phyloP scores from a whole-genome alignment of 768 basidiomycete genomes.

The Lyophyllum semitale region DNA sequence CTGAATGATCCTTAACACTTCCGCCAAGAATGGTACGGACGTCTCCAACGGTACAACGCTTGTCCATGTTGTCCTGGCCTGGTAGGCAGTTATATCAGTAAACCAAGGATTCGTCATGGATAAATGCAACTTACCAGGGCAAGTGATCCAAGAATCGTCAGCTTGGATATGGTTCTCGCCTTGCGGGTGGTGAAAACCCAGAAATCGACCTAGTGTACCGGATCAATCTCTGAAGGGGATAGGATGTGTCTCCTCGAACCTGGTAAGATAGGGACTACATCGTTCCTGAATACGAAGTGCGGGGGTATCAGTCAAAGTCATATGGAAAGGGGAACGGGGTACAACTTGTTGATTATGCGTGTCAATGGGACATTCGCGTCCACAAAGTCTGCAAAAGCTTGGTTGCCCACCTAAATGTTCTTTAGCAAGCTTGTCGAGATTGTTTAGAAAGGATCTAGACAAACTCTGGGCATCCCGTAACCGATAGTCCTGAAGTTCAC shows the following conservation, averaged over 20 bases:
- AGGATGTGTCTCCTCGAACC: constrained; percentile 12
- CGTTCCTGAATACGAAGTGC: neutral
- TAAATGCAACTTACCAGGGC: constrained; percentile 19
- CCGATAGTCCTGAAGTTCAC: constrained; percentile 38
- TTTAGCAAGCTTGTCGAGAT: neutral
- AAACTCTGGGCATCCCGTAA: constrained; percentile 46
- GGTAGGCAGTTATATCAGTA: neutral
- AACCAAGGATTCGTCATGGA: neutral
- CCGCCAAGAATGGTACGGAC: constrained; percentile 24
- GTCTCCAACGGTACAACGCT: constrained; percentile 22
- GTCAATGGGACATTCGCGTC: constrained; percentile 23
- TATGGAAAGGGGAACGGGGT: neutral
- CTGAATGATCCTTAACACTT: constrained; percentile 24
- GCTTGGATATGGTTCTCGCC: constrained; percentile 45
- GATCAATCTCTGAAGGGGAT: neutral
- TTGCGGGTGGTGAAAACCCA: constrained; percentile 39
- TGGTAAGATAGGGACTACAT: constrained; percentile 30
- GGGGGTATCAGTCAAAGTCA: neutral
- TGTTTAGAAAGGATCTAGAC: neutral
- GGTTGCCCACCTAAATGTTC: constrained; percentile 33
- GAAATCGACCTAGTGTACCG: constrained; percentile 27
- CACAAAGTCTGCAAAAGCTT: constrained; percentile 28
- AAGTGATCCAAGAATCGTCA: constrained; percentile 27
- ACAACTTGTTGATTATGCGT: constrained; percentile 14
- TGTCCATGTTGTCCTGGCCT: constrained; percentile 25